Conservation (phyloP, 2,329 filamentous ascomycete species). For the Aspergillus fischeri region DNA sequence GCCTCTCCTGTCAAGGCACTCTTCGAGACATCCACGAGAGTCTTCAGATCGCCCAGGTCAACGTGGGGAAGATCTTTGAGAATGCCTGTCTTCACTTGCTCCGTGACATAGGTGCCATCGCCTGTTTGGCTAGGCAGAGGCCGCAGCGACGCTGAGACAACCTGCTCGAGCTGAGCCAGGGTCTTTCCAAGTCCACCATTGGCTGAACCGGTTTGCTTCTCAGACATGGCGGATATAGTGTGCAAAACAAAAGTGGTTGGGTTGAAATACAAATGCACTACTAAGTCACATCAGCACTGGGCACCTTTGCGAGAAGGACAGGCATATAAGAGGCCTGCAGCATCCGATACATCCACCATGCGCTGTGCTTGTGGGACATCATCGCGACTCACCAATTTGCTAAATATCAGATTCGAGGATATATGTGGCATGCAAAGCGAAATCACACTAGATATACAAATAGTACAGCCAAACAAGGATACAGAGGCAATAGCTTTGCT, state of each 20-base stretch:
- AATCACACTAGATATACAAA: not conserved
- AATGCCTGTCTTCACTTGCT: constrained; percentile 31
- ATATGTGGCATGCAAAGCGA: not conserved
- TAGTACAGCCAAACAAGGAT: not conserved
- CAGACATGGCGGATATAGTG: constrained; percentile 15
- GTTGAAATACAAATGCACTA: not conserved
- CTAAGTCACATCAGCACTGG: not conserved
- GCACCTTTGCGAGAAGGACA: not conserved
- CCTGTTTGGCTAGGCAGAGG: constrained; percentile 41
- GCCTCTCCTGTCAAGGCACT: constrained; percentile 47
- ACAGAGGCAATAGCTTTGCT: not conserved
- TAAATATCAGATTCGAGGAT: not conserved
- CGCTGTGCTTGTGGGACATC: not conserved
- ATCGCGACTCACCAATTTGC: not conserved
- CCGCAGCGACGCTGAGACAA: constrained; percentile 39
- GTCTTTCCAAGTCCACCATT: constrained; percentile 31
- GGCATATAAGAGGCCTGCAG: not conserved
- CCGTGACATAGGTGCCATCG: constrained; percentile 38
- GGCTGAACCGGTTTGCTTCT: constrained; percentile 15
- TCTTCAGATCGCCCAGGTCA: constrained; percentile 43
- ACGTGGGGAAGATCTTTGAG: constrained; percentile 46
- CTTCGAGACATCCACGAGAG: constrained; percentile 38
- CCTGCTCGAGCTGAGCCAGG: constrained; percentile 35
- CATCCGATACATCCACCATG: not conserved
- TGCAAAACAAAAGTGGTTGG: not conserved